Evolutionary conservation across 2,329 filamentous ascomycete genomes (phyloP), one percentile per base, ranked within the genome.

Genomic region (Sporothrix brasiliensis): DNA sequence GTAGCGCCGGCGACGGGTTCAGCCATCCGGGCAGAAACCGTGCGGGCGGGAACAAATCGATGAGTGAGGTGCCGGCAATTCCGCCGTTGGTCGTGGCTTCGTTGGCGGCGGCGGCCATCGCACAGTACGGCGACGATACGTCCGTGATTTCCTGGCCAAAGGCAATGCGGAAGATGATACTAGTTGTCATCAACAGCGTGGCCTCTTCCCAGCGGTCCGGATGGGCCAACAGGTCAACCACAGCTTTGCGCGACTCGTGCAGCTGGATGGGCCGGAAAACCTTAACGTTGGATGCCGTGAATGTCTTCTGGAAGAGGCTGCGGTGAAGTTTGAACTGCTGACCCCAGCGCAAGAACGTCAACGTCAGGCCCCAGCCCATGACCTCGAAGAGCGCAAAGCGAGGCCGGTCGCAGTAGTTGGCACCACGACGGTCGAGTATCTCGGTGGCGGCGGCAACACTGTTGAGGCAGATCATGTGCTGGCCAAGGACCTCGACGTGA

Each of bases 31-130:
- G 83, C n/a, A 85, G 73, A 71, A 79, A 79, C 54, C 78, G 78
- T 39, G 81, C 74, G n/a, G 79, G 76, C 0, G 84, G 84, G 68
- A 86, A 84, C 72, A 83, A 79, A 74, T 86, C 84, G 16, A 85
- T 81, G 1, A 83, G 76, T 2, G 80, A 82, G 3, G 77, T 77
- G 21, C 77, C 78, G 16, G 78, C 76, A 44, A 76, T 74, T 24
- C 75, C 76, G 19, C 76, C 76, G 30, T 77, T 80, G 73, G 70
- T 77, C 39, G 75, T 77, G 49, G 73, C 73, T 2, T 72, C 67
- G 70, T 71, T 72, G 53, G 72, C 73, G 2, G 69, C 73, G 10
- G 69, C 69, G 2, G 80, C 79, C 72, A 81, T 77, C 68, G 81
- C 75, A 49, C 83, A 78, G 69, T 80, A 82, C 0, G 80, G 79